A percentile compares a stretch with the other conserved stretches of the same genome.
phyloP scores from a whole-genome alignment of 2,329 filamentous ascomycete genomes.

The Oidium heveae region DNA sequence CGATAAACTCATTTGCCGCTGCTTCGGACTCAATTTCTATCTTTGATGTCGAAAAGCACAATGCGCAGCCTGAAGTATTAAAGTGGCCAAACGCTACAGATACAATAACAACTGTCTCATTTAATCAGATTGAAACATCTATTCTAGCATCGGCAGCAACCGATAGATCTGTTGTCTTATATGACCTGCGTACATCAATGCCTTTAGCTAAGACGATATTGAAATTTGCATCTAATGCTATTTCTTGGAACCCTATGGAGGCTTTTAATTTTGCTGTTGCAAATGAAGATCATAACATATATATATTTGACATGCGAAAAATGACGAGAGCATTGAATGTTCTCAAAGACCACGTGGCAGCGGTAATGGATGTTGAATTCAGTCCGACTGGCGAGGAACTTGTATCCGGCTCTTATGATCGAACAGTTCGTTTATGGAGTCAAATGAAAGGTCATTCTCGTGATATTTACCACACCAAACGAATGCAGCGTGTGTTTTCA shows the following conservation, averaged over 20 bases:
- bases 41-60: slow-evolving; percentile 65
- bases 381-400: slow-evolving; percentile 85
- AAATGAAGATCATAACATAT: slow-evolving; percentile 47
- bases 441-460: slow-evolving; percentile 58
- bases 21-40: slow-evolving; percentile 59
- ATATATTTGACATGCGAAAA: slow-evolving; percentile 76
- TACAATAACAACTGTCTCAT: slow-evolving; percentile 68
- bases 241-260: slow-evolving; percentile 92
- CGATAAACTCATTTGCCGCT: slow-evolving; percentile 53
- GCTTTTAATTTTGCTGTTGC: slow-evolving; percentile 85
- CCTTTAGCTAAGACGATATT: slow-evolving; percentile 62
- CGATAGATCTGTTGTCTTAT: slow-evolving; percentile 70
- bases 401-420: slow-evolving; percentile 69
- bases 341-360: slow-evolving; percentile 65
- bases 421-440: slow-evolving; percentile 69
- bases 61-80: slow-evolving; percentile 57
- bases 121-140: slow-evolving; percentile 87
- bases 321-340: slow-evolving; percentile 73
- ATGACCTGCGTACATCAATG: slow-evolving; percentile 70
- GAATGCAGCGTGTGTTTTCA: slow-evolving; percentile 87
- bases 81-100: slow-evolving; percentile 74
- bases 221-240: slow-evolving; percentile 56
- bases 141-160: slow-evolving; percentile 65
- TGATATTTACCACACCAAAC: slow-evolving; percentile 91
- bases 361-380: slow-evolving; percentile 93